Percentiles rank a stretch among this genome's conserved stretches.
Evolutionary conservation across 2,329 filamentous ascomycete species (phyloP).

Genomic region (Colletotrichum sp.): DNA sequence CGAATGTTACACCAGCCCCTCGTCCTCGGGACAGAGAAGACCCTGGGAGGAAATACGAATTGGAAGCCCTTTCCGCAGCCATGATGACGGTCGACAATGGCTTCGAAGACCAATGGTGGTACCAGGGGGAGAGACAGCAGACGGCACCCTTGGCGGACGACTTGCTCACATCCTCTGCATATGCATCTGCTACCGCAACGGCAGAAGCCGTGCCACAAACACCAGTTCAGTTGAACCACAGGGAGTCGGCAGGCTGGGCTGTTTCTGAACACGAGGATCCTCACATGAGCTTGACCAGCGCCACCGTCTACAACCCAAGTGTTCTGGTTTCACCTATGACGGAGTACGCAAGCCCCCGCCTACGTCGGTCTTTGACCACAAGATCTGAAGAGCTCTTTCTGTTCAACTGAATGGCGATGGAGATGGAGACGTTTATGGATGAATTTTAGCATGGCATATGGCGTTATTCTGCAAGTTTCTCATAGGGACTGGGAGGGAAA

Average conservation of each 20-base stretch:
- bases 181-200: neutral
- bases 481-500: neutral
- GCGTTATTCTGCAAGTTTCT: neutral
- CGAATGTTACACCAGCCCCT: neutral
- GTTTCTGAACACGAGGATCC: constrained; percentile 14
- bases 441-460: neutral
- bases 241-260: constrained; percentile 32
- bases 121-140: constrained; percentile 44
- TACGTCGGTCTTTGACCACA: constrained; percentile 42
- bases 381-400: constrained; percentile 48
- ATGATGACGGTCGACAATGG: constrained; percentile 64
- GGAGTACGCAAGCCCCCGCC: constrained; percentile 28
- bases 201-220: neutral
- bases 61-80: constrained; percentile 55
- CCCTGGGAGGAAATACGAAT: constrained; percentile 32
- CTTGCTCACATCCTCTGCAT: constrained; percentile 23
- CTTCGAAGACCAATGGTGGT: constrained; percentile 64
- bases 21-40: constrained; percentile 6
- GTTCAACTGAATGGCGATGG: neutral
- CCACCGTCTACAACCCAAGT: constrained; percentile 2
- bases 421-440: neutral
- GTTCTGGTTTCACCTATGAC: constrained; percentile 43
- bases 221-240: neutral
- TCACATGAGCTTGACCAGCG: constrained; percentile 14
- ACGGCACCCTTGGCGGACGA: constrained; percentile 29